Evolutionary conservation across 83 land plant genomes (phyloP), one percentile per base, ranked within the genome.

Genomic region (Larix sibirica): DNA sequence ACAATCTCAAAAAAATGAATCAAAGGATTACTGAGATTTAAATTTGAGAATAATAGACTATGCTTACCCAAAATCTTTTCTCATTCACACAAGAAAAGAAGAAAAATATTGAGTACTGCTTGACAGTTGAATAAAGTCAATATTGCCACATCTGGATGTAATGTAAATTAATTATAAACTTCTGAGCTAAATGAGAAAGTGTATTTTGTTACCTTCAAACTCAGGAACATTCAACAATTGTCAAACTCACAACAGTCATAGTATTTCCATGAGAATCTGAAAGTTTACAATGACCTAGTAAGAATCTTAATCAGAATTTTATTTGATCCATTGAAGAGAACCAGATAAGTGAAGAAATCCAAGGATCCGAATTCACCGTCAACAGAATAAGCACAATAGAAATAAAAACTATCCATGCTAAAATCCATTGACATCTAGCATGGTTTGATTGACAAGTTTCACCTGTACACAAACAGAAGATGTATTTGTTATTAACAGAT

Each of bases 251-350:
- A 23, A 26, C 21, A 9, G 10, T 10, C 67, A 23, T 6, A 21
- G 2, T 64, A 23, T 23, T 64, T 23, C 18, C 26, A 7, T 9
- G 9, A 24, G 4, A 23, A 66, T 66, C 12, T 66, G 50, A 42
- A 73, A 73, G 77, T 31, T 62, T 47, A 47, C 65, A 62, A 21
- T 62, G 28, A 64, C 67, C 26, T 23, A 23, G 67, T 6, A 7
- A 26, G 26, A 26, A 64, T 26, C 67, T 64, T 64, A 64, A 62
- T 62, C 65, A 62, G 8, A 6, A 62, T 62, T 62, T 62, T 62
- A 62, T 62, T 62, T 62, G 67, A 64, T 64, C 67, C 67, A 64
- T 64, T 64, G 28, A 64, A 62, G 12, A 64, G 67, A 23, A 23
- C 28, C 28, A 64, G 31, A 64, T 6, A 23, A 7, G 6, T 62